A percentile compares a stretch with the other conserved stretches of the same genome.
Conservation (phyloP, 139 green algal genomes). For the Micromonas pusilla region DNA sequence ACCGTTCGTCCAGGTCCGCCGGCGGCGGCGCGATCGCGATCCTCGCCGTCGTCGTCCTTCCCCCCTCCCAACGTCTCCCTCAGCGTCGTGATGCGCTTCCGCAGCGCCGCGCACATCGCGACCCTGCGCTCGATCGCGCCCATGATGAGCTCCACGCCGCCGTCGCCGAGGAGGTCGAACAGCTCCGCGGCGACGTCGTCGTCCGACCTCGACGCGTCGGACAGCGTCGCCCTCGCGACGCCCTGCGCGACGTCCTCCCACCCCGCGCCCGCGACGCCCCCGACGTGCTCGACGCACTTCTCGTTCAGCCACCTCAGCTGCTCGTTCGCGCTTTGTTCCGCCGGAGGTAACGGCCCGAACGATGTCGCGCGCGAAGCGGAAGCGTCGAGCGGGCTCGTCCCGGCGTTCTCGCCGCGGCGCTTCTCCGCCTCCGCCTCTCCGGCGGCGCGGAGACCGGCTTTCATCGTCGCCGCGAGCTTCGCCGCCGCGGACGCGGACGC, state of each 20-base stretch:
- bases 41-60: not conserved
- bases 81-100: not conserved
- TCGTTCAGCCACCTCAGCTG: conserved; percentile 16
- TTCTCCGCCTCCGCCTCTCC: not conserved
- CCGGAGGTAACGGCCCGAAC: too few relatives aligned
- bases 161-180: conserved; percentile 72
- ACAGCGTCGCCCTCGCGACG: not conserved
- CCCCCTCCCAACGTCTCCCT: not conserved
- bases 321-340: not conserved
- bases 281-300: not conserved
- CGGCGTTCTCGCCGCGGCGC: too few relatives aligned
- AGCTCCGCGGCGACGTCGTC: conserved; percentile 77
- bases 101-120: not conserved
- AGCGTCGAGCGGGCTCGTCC: too few relatives aligned
- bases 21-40: not conserved
- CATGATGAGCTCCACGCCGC: conserved; percentile 59
- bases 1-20: not conserved
- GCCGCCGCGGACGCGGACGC: not conserved
- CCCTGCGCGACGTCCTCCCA: not conserved
- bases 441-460: not conserved
- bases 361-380: too few relatives aligned
- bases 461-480: not conserved
- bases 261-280: not conserved
- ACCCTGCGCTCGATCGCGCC: conserved; percentile 35
- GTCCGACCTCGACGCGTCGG: not conserved